These are phyloP conservation scores for Trapa bicornis DNA, from an alignment of 345 rosid species.

Conservation along the genomic window DNA sequence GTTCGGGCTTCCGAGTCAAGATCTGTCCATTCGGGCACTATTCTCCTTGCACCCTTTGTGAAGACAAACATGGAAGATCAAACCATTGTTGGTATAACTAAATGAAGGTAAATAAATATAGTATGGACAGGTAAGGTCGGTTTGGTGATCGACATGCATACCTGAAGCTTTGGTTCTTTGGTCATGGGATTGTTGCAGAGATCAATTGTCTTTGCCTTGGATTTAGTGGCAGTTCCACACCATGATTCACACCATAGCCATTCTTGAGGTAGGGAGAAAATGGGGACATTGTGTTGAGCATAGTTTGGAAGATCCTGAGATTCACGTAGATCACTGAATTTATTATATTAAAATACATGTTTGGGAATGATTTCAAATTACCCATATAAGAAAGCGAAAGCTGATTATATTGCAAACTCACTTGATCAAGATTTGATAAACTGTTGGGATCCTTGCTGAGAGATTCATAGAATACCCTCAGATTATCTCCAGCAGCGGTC, in stretches of 20 bases:
- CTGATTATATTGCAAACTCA: not conserved
- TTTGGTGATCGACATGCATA: constrained; percentile 2
- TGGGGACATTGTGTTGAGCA: constrained; percentile 93
- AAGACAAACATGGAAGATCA: not conserved
- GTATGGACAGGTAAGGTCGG: too few species aligned
- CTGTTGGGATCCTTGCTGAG: constrained; percentile 99
- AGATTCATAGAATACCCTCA: constrained; percentile 90
- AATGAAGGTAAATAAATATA: not conserved
- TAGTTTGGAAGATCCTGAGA: constrained; percentile 97
- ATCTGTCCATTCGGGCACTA: constrained; percentile 70
- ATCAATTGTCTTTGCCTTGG: constrained; percentile 91
- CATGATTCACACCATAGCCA: constrained; percentile 99
- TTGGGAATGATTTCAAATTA: too few species aligned
- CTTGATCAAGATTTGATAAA: constrained; percentile 94
- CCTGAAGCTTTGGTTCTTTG: constrained; percentile 98
- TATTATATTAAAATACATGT: not conserved
- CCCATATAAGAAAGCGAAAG: not conserved
- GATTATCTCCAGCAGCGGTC: constrained; percentile 97
- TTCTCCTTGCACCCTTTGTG: constrained; percentile 79
- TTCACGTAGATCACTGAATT: not conserved
- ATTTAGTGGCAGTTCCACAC: constrained; percentile 94
- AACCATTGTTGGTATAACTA: not conserved
- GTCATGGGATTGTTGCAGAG: constrained; percentile 99
- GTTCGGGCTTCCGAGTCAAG: constrained; percentile 64
- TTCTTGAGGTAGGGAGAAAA: constrained; percentile 88